Evolutionary conservation across 2,329 filamentous ascomycete genomes (phyloP).

Genomic region (Microsporum audouinii): DNA sequence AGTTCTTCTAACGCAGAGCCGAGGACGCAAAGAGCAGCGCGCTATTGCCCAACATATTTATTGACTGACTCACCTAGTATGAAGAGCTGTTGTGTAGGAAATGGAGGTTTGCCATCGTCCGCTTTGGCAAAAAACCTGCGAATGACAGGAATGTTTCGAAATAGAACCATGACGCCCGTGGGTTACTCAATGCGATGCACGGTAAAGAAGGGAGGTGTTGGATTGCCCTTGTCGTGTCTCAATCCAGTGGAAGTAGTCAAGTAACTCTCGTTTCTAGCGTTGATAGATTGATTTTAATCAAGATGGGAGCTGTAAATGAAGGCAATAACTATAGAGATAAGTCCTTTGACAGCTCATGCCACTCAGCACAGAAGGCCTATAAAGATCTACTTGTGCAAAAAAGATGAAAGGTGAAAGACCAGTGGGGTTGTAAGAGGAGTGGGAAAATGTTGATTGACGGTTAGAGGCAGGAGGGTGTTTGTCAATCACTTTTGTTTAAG

Average conservation of each 20-base stretch:
- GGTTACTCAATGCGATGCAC: neutral
- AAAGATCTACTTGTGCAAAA: neutral
- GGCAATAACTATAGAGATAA: neutral
- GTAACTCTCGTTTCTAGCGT: neutral
- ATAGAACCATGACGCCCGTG: neutral
- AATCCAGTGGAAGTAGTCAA: neutral
- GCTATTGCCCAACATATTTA: neutral
- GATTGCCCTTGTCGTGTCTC: neutral
- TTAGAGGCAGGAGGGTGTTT: neutral
- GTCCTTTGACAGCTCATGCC: neutral
- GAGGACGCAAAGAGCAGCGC: neutral
- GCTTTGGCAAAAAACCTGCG: neutral
- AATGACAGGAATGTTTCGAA: neutral
- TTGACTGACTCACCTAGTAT: constrained; percentile 38
- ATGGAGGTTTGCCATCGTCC: constrained; percentile 32
- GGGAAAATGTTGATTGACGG: neutral
- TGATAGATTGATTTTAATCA: neutral
- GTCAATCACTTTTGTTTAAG: neutral
- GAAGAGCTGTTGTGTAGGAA: constrained; percentile 49
- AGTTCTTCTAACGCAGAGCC: neutral
- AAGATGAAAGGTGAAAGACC: neutral
- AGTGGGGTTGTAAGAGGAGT: neutral
- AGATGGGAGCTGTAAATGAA: neutral
- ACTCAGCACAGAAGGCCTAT: neutral
- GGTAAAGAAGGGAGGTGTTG: neutral